A percentile compares a stretch with the other conserved stretches of the same genome.
phyloP scores from a whole-genome alignment of 108 stramenopile species.

The Cyclotella choctawhatcheeana region DNA sequence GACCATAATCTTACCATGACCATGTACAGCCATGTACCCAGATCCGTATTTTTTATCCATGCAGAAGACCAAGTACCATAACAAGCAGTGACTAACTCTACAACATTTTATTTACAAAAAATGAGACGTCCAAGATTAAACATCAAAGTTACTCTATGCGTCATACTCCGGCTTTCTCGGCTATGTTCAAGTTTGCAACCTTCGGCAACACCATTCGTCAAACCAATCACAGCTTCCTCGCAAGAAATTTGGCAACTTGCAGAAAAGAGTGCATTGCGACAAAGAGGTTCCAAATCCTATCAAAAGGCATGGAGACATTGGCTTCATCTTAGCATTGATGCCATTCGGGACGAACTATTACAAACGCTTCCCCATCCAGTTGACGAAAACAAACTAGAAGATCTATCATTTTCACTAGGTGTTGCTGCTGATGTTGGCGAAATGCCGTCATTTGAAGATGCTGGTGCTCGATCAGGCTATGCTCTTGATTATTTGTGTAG shows the following conservation, averaged over 20 bases:
- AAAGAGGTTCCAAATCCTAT: not conserved
- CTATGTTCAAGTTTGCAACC: not conserved
- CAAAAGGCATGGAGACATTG: not conserved
- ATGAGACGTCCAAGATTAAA: no score
- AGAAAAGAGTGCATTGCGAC: not conserved
- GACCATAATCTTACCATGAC: no score
- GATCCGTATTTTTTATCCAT: no score
- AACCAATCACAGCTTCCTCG: not conserved
- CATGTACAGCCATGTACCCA: no score
- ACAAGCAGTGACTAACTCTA: no score
- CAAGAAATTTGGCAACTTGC: not conserved
- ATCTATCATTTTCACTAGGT: slow-evolving; percentile 47
- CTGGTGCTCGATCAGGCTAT: slow-evolving; percentile 63
- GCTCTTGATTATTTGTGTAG: slow-evolving; percentile 62
- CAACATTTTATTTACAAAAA: no score
- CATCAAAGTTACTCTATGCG: no score
- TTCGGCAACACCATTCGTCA: not conserved
- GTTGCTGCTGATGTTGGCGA: slow-evolving; percentile 54
- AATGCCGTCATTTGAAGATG: slow-evolving; percentile 59
- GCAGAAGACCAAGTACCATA: no score
- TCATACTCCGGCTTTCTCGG: no score
- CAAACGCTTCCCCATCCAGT: slow-evolving; percentile 31
- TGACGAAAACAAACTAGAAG: slow-evolving; percentile 23
- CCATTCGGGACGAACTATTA: not conserved
- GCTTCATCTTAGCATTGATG: not conserved